Conservation (phyloP, 257 asterid genomes). For the Nicotiana tomentosiformis region DNA sequence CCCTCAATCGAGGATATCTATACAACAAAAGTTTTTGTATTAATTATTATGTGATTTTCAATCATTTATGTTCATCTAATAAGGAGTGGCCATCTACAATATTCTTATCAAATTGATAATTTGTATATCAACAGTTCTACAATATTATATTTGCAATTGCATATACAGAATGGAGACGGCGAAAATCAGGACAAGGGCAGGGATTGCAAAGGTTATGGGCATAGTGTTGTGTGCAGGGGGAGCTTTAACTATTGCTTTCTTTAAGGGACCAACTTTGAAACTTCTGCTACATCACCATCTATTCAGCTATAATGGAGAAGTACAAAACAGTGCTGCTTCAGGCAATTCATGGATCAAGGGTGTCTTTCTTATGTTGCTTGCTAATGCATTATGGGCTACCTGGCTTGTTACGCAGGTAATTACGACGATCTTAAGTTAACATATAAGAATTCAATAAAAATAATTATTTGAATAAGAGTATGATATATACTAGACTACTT, state of each 20-base stretch:
- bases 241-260: constrained; percentile 63
- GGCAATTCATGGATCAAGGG: constrained; percentile 58
- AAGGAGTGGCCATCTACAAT: neutral
- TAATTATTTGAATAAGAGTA: too few relatives aligned
- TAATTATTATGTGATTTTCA: too few relatives aligned
- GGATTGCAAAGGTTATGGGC: constrained; percentile 57
- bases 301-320: constrained; percentile 28
- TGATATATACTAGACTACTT: too few relatives aligned
- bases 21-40: too few relatives aligned
- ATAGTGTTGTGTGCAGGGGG: constrained; percentile 57
- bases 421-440: neutral
- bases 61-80: too few relatives aligned
- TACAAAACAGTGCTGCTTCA: constrained; percentile 27
- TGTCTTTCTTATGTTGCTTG: constrained; percentile 59
- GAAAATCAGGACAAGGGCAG: constrained; percentile 39
- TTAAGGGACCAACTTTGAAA: constrained; percentile 54
- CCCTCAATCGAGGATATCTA: too few relatives aligned
- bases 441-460: too few relatives aligned
- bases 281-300: constrained; percentile 56
- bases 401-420: constrained; percentile 81
- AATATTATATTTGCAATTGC: too few relatives aligned
- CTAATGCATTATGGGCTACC: constrained; percentile 58
- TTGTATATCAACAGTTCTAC: too few relatives aligned
- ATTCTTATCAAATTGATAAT: neutral
- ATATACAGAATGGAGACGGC: constrained; percentile 55